Evolutionary conservation across 1,284 basidiomycete species (phyloP), one percentile per base, ranked within the genome.

Genomic region (Paramarasmius palmivorus): DNA sequence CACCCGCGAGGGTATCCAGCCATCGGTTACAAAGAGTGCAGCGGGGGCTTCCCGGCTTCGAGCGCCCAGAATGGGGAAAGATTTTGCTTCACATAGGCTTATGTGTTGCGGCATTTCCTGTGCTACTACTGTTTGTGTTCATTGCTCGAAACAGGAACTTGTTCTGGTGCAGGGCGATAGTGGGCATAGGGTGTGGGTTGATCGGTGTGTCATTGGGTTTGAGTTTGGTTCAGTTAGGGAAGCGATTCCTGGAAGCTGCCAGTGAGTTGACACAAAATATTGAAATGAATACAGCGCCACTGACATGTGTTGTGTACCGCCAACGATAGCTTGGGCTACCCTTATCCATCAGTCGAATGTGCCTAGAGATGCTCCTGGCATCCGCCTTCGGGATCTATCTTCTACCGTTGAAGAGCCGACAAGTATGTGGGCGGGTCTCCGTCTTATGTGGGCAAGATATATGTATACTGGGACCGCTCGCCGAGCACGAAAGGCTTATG

Each of bases 401-500:
- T 19, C 23, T 9, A 19, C 23, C 19, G 38, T 41, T 26, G 38
- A 50, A 19, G 26, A 41, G 20, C 36, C 36, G 12, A 20, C 39
- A 19, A 50, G 15, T 40, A 29, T 50, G 19, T 42, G 38, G 25
- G 37, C 25, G 4, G 49, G 25, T 17, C 8, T 29, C 34, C 23
- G 40, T 12, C 26, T 50, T 10, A 20, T 40, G 35, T 39, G 37
- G 25, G 23, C 35, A 14, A 37, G 49, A 2, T 42, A 41, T 22
- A 41, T 41, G 14, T 50, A 41, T 38, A n/a, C 37, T 14, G 69
- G 68, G 0, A 65, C 71, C 29, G 57, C 64, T 19, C 60, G 67
- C 15, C 54, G 59, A 17, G 55, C 59, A 17, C 63, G 71, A 6
- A 54, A 52, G 25, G 59, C 63, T 42, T 73, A 74, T 52, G 73